phyloP scores from a whole-genome alignment of 2,329 filamentous ascomycete species.

The Exophiala lecanii-corni region DNA sequence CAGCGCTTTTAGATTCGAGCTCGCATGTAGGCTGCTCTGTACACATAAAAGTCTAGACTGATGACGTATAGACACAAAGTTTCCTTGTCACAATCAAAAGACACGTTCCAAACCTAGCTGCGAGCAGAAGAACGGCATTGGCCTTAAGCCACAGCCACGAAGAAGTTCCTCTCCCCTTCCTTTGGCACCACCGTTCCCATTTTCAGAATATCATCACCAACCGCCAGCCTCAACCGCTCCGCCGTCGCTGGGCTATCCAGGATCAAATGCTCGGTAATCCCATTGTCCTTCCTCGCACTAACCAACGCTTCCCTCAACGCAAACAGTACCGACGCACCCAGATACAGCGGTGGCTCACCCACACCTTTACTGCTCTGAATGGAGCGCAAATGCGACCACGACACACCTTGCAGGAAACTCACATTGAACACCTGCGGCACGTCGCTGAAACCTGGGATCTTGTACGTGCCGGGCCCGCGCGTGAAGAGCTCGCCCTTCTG shows the following conservation, averaged over 20 bases:
- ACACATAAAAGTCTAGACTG: no score
- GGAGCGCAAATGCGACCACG: constrained; percentile 81
- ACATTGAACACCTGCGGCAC: constrained; percentile 86
- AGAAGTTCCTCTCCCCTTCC: constrained; percentile 83
- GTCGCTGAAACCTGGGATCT: constrained; percentile 86
- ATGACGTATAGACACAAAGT: no score
- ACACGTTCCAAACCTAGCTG: no score
- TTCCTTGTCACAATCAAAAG: no score
- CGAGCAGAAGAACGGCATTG: no score
- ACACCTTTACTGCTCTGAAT: constrained; percentile 80
- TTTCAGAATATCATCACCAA: constrained; percentile 74
- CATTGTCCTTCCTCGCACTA: constrained; percentile 65
- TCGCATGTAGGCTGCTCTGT: no score
- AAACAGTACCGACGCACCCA: constrained; percentile 83
- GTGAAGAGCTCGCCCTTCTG: constrained; percentile 59
- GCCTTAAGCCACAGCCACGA: constrained; percentile 41
- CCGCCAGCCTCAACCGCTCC: constrained; percentile 73
- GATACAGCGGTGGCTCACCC: constrained; percentile 69
- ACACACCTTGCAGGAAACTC: constrained; percentile 73
- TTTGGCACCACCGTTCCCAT: constrained; percentile 63
- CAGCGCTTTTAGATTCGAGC: no score
- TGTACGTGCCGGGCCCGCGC: constrained; percentile 61
- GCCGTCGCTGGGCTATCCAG: constrained; percentile 77
- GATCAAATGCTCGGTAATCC: constrained; percentile 61
- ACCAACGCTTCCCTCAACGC: constrained; percentile 81